These are phyloP conservation scores for Zymoseptoria brevis DNA, from an alignment of 2,329 filamentous ascomycete species.

Conservation along the genomic window DNA sequence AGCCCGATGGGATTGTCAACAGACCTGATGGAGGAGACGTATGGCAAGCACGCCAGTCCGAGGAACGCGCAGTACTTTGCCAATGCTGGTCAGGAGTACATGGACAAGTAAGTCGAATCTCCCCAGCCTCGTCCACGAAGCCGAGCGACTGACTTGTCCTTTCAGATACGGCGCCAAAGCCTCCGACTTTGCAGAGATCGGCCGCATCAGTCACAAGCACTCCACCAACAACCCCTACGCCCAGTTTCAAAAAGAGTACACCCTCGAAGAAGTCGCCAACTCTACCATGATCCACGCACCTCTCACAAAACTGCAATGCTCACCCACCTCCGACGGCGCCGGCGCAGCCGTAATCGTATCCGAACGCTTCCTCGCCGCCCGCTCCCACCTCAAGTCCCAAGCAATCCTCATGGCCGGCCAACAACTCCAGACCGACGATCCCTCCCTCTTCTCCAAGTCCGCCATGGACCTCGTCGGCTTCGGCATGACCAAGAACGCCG, in stretches of 20 bases:
- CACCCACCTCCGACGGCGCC: conserved; percentile 86
- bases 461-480: conserved; percentile 85
- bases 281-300: conserved; percentile 73
- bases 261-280: conserved; percentile 68
- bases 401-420: conserved; percentile 89
- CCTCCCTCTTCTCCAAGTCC: conserved; percentile 67
- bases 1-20: conserved; percentile 72
- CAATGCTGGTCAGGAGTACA: conserved; percentile 88
- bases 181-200: conserved; percentile 91
- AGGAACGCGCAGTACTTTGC: conserved; percentile 69
- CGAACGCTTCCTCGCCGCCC: conserved; percentile 74
- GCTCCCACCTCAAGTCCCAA: conserved; percentile 67
- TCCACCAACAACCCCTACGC: conserved; percentile 89
- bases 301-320: conserved; percentile 96
- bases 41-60: conserved; percentile 18
- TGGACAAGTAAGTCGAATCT: conserved; percentile 57
- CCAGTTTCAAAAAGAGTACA: conserved; percentile 89
- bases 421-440: conserved; percentile 74
- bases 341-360: conserved; percentile 86
- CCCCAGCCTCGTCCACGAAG: no score
- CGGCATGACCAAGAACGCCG: conserved; percentile 71
- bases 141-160: neutral
- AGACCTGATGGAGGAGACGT: conserved; percentile 44
- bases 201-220: conserved; percentile 84
- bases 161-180: conserved; percentile 61